phyloP scores from a whole-genome alignment of 2,329 filamentous ascomycete genomes.

The Rutstroemia sp. region DNA sequence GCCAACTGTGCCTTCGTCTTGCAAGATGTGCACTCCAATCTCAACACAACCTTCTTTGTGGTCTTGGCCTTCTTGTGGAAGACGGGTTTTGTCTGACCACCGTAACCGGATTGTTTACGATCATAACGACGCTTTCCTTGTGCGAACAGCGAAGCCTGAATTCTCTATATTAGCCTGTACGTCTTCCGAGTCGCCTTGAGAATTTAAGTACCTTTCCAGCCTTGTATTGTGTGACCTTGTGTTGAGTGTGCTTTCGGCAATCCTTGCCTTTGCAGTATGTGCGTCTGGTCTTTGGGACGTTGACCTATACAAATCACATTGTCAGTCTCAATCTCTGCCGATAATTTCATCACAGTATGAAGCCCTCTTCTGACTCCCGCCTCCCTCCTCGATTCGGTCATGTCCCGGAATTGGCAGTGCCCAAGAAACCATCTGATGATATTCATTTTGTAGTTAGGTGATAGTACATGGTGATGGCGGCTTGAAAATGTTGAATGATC shows the following conservation, averaged over 20 bases:
- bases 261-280: slow-evolving; percentile 97
- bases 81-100: slow-evolving; percentile 99
- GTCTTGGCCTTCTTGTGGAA: slow-evolving; percentile 99
- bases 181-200: slow-evolving; percentile 15
- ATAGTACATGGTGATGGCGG: neutral
- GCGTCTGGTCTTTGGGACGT: slow-evolving; percentile 96
- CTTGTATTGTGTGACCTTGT: slow-evolving; percentile 97
- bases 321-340: neutral
- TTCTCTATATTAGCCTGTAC: slow-evolving; percentile 13
- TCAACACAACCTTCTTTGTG: slow-evolving; percentile 99
- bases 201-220: slow-evolving; percentile 67
- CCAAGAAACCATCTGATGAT: too few species aligned
- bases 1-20: slow-evolving; percentile 98
- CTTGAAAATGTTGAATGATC: neutral
- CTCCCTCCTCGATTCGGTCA: neutral
- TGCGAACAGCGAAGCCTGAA: slow-evolving; percentile 76
- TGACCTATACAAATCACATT: slow-evolving; percentile 51
- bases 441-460: neutral
- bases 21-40: slow-evolving; percentile 95
- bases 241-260: slow-evolving; percentile 85
- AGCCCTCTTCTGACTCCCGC: neutral
- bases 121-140: slow-evolving; percentile 99
- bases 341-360: neutral
- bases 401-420: too few species aligned
- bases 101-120: slow-evolving; percentile 98